phyloP scores from a whole-genome alignment of 2,329 filamentous ascomycete genomes.

The Alternaria rosae region DNA sequence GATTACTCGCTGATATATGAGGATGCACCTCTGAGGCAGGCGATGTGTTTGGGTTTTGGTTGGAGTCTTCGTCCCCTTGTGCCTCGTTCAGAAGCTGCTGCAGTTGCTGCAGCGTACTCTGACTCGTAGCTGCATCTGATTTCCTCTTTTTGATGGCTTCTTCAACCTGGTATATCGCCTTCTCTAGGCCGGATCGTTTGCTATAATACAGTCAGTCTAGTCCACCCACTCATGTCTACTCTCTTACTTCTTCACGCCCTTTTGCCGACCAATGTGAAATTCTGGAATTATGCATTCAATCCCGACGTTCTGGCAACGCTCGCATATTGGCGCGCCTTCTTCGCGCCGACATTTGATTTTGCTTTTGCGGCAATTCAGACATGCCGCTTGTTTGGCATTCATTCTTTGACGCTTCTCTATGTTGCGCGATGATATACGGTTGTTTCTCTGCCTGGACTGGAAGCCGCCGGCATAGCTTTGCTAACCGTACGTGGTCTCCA shows the following conservation, averaged over 20 bases:
- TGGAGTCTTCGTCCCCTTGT: constrained; percentile 40
- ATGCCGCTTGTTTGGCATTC: constrained; percentile 59
- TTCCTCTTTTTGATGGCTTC: constrained; percentile 61
- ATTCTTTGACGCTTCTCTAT: constrained; percentile 13
- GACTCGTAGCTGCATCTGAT: constrained; percentile 30
- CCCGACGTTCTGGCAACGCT: constrained; percentile 66
- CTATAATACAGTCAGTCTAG: constrained; percentile 51
- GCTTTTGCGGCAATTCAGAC: constrained; percentile 69
- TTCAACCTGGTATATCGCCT: constrained; percentile 76
- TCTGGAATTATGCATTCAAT: constrained; percentile 70
- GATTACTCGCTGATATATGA: constrained; percentile 30
- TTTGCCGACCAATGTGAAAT: constrained; percentile 75
- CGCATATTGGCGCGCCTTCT: constrained; percentile 65
- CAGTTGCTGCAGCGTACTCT: constrained; percentile 46
- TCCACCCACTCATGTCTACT: neutral
- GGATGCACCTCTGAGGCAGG: neutral
- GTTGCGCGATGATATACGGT: neutral
- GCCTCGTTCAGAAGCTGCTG: constrained; percentile 61
- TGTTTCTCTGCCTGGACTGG: neutral
- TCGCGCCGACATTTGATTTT: constrained; percentile 67
- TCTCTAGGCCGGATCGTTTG: constrained; percentile 76
- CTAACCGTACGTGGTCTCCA: neutral
- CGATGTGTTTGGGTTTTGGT: constrained; percentile 3
- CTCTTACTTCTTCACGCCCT: constrained; percentile 76
- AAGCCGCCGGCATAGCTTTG: constrained; percentile 2